Conservation (phyloP, 176 grass and related monocot genomes). For the Leersia perrieri region DNA sequence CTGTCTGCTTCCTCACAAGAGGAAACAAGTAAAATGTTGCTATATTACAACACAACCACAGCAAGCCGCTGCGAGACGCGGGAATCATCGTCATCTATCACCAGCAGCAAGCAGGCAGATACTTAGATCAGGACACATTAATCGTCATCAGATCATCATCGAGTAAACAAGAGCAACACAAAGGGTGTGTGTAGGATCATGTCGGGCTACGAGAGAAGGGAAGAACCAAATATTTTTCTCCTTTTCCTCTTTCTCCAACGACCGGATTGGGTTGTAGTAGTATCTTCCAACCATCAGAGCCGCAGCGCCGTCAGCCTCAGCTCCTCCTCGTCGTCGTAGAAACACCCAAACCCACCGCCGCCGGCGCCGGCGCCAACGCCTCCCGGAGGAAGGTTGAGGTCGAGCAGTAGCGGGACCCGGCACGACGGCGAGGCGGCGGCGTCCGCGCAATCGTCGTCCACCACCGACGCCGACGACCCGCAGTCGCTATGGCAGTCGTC, state of each 20-base stretch:
- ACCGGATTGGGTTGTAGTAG: neutral
- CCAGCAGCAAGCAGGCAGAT: slow-evolving; percentile 28
- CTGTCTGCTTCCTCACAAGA: slow-evolving; percentile 31
- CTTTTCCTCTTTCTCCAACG: slow-evolving; percentile 52
- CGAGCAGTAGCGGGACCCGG: slow-evolving; percentile 38
- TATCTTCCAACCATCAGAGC: slow-evolving; percentile 32
- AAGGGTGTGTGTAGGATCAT: neutral
- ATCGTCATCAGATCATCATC: slow-evolving; percentile 40
- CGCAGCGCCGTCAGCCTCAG: slow-evolving; percentile 55
- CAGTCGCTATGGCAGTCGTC: slow-evolving; percentile 73
- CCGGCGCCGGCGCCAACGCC: neutral
- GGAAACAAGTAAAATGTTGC: slow-evolving; percentile 45
- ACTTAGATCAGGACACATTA: slow-evolving; percentile 15
- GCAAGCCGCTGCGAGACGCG: slow-evolving; percentile 4
- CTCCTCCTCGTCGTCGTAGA: slow-evolving; percentile 38
- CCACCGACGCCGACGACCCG: slow-evolving; percentile 69
- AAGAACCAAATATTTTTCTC: slow-evolving; percentile 66
- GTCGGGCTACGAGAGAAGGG: slow-evolving; percentile 51
- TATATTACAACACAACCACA: slow-evolving; percentile 46
- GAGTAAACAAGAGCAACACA: slow-evolving; percentile 41
- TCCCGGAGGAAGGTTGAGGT: slow-evolving; percentile 47
- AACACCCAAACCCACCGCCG: neutral
- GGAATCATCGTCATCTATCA: slow-evolving; percentile 19
- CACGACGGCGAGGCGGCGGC: slow-evolving; percentile 43
- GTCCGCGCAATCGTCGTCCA: slow-evolving; percentile 56